phyloP scores from a whole-genome alignment of 805 yeast genomes.

The Hanseniaspora meyeri region DNA sequence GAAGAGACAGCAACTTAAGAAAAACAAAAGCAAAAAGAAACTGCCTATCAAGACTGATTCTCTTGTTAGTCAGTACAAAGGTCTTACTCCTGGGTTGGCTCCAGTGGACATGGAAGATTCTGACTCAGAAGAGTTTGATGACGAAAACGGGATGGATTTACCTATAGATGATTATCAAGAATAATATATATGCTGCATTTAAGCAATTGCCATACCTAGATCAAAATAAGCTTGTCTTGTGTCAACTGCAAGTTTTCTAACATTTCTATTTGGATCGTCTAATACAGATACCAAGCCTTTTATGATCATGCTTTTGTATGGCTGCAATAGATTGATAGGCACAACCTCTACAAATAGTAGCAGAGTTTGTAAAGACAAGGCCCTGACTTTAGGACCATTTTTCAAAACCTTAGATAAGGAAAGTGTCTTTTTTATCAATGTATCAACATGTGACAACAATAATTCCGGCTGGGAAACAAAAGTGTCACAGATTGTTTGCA shows the following conservation, averaged over 20 bases:
- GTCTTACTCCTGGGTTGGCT: slow-evolving; percentile 76
- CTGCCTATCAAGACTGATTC: slow-evolving; percentile 22
- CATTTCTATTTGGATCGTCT: slow-evolving; percentile 62
- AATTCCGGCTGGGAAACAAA: slow-evolving; percentile 44
- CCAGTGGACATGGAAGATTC: slow-evolving; percentile 61
- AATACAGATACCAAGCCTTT: slow-evolving; percentile 38
- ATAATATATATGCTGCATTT: slow-evolving; percentile 17
- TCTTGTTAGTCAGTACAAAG: slow-evolving; percentile 32
- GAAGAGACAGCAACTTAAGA: slow-evolving; percentile 22
- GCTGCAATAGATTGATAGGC: slow-evolving; percentile 35
- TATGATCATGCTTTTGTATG: slow-evolving; percentile 41
- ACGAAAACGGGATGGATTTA: not conserved
- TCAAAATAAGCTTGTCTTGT: slow-evolving; percentile 70
- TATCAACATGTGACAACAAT: slow-evolving; percentile 41
- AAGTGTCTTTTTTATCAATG: slow-evolving; percentile 45
- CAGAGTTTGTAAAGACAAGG: slow-evolving; percentile 46
- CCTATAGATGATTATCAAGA: slow-evolving; percentile 3
- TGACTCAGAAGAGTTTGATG: slow-evolving; percentile 28
- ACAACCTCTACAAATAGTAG: slow-evolving; percentile 33
- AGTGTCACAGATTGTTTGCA: slow-evolving; percentile 46
- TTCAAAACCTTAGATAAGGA: slow-evolving; percentile 21
- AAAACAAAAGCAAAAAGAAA: slow-evolving; percentile 15
- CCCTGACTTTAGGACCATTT: slow-evolving; percentile 41
- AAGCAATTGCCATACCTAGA: slow-evolving; percentile 29
- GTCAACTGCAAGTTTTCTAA: slow-evolving; percentile 66